Percentiles rank a stretch among this genome's conserved stretches.
Evolutionary conservation across 73 alveolate genomes (phyloP).

Genomic region (Paramecium biaurelia): DNA sequence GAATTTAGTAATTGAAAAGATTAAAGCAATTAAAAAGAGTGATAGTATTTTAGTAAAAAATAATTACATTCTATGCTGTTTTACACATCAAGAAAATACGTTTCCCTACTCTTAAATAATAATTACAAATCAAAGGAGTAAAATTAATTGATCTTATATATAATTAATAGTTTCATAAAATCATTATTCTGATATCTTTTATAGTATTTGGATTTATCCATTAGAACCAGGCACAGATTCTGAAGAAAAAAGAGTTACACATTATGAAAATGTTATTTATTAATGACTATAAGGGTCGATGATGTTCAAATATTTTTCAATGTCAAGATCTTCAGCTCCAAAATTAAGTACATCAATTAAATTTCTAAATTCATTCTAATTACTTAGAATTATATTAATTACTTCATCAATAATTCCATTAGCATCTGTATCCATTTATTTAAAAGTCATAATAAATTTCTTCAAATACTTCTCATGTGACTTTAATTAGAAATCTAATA

Average conservation of each 20-base stretch:
- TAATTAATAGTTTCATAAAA: not conserved
- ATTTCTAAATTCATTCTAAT: slow-evolving; percentile 83
- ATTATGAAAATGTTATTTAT: slow-evolving; percentile 95
- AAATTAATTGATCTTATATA: too few relatives aligned
- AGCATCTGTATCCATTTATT: slow-evolving; percentile 85
- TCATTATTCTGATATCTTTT: slow-evolving; percentile 44
- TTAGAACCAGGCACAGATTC: slow-evolving; percentile 57
- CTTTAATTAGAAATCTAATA: slow-evolving; percentile 94
- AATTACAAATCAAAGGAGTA: too few relatives aligned
- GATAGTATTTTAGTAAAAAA: too few relatives aligned
- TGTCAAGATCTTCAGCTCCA: slow-evolving; percentile 82
- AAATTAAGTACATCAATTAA: slow-evolving; percentile 81
- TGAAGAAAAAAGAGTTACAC: slow-evolving; percentile 93
- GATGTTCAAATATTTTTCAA: slow-evolving; percentile 81
- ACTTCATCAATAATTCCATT: slow-evolving; percentile 96
- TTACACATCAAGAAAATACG: too few relatives aligned
- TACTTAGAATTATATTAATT: not conserved
- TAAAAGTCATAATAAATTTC: slow-evolving; percentile 85
- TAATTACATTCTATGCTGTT: too few relatives aligned
- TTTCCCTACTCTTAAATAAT: too few relatives aligned
- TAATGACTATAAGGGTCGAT: slow-evolving; percentile 97
- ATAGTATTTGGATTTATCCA: not conserved
- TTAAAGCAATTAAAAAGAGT: too few relatives aligned
- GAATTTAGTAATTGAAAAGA: too few relatives aligned
- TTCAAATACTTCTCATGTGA: slow-evolving; percentile 94